Evolutionary conservation across 176 grass and related monocot genomes (phyloP).

Genomic region (Triticum monococcum): DNA sequence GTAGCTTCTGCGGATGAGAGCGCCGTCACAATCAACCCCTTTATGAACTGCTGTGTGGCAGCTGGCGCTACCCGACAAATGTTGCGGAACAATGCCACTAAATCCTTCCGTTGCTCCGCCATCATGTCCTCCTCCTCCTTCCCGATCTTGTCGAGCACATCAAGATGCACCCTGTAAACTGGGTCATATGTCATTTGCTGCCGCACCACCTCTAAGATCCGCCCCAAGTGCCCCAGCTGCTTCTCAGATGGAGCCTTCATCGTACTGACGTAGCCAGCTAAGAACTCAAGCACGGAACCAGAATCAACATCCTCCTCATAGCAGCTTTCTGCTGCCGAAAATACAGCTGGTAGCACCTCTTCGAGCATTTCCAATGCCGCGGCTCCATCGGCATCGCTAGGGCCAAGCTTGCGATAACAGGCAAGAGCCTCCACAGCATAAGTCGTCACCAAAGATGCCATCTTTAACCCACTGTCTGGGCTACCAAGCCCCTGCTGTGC

Average conservation of each 20-base stretch:
- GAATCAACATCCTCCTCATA: slow-evolving; percentile 69
- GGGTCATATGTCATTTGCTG: slow-evolving; percentile 78
- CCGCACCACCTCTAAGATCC: slow-evolving; percentile 73
- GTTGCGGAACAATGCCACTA: slow-evolving; percentile 73
- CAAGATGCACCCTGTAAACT: slow-evolving; percentile 70
- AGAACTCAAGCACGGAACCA: slow-evolving; percentile 70
- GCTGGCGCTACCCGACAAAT: slow-evolving; percentile 81
- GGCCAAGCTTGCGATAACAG: slow-evolving; percentile 71
- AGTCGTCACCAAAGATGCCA: slow-evolving; percentile 58
- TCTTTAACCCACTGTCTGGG: slow-evolving; percentile 59
- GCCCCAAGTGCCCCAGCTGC: slow-evolving; percentile 61
- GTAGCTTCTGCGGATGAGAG: slow-evolving; percentile 67
- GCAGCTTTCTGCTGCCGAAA: slow-evolving; percentile 63
- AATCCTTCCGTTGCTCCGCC: slow-evolving; percentile 75
- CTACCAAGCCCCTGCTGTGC: slow-evolving; percentile 51
- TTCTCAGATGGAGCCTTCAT: slow-evolving; percentile 82
- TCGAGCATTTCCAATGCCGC: slow-evolving; percentile 72
- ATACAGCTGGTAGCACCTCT: slow-evolving; percentile 76
- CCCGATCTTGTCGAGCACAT: slow-evolving; percentile 85
- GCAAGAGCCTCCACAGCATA: slow-evolving; percentile 74
- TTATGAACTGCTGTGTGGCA: slow-evolving; percentile 77
- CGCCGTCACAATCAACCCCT: slow-evolving; percentile 51
- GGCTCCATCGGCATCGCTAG: slow-evolving; percentile 50
- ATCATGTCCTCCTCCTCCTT: slow-evolving; percentile 92
- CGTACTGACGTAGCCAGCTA: slow-evolving; percentile 69